A percentile compares a stretch with the other conserved stretches of the same genome.
Evolutionary conservation across 2,329 filamentous ascomycete species (phyloP).

Genomic region (Verruconis gallopava): DNA sequence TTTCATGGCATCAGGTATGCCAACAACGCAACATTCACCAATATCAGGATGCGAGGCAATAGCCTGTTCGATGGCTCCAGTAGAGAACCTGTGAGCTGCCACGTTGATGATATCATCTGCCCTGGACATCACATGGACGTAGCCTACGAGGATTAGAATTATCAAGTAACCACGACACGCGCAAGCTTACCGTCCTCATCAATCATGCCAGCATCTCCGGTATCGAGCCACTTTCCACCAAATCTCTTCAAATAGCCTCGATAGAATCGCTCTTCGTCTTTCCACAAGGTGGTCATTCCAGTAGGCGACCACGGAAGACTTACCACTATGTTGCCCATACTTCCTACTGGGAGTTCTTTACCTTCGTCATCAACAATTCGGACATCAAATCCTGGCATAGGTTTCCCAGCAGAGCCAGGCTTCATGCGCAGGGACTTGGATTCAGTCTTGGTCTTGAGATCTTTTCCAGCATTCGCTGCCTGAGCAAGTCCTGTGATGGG

Average conservation of each 20-base stretch:
- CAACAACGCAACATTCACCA: conserved; percentile 75
- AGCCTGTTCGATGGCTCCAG: conserved; percentile 81
- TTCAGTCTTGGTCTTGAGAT: conserved; percentile 32
- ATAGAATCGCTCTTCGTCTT: conserved; percentile 76
- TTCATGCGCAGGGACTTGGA: conserved; percentile 45
- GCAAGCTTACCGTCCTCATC: conserved; percentile 46
- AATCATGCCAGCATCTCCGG: conserved; percentile 79
- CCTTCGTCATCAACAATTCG: conserved; percentile 72
- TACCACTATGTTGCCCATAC: conserved; percentile 87
- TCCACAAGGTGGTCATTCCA: conserved; percentile 74
- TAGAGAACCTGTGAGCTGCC: conserved; percentile 83
- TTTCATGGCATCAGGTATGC: conserved; percentile 74
- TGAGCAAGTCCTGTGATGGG: conserved; percentile 55
- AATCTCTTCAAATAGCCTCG: conserved; percentile 76
- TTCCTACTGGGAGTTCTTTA: conserved; percentile 53
- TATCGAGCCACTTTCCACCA: conserved; percentile 72
- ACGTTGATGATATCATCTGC: conserved; percentile 89
- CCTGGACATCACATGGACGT: conserved; percentile 49
- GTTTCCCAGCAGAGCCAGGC: conserved; percentile 78
- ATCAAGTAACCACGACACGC: not conserved
- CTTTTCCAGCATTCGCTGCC: conserved; percentile 46
- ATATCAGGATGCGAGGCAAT: conserved; percentile 68
- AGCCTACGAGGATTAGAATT: conserved; percentile 20
- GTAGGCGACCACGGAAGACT: conserved; percentile 72
- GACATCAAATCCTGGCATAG: conserved; percentile 86